Conservation (phyloP, 1,284 basidiomycete genomes). For the Sanghuangporus sanghuang region DNA sequence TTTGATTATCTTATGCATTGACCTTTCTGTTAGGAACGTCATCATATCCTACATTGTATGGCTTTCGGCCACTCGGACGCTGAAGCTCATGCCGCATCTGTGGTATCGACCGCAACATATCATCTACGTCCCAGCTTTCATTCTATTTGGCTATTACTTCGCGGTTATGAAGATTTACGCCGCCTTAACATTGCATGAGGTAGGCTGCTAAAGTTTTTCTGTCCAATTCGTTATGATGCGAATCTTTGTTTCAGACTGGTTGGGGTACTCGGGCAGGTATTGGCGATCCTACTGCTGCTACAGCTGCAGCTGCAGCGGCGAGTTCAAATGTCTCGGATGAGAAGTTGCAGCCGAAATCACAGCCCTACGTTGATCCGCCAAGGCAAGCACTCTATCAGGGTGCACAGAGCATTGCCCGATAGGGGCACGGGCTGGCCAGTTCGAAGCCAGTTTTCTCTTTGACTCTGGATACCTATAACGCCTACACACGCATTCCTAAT, state of each 20-base stretch:
- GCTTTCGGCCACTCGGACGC: conserved; percentile 78
- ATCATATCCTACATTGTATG: conserved; percentile 72
- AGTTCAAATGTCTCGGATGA: conserved; percentile 23
- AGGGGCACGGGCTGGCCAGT: not conserved
- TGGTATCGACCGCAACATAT: conserved; percentile 83
- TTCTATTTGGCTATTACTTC: conserved; percentile 85
- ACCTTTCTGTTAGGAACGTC: conserved; percentile 56
- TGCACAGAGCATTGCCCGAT: not conserved
- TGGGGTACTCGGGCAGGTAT: conserved; percentile 92
- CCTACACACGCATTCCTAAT: not conserved
- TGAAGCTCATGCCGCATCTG: conserved; percentile 84
- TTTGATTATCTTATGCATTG: conserved; percentile 7
- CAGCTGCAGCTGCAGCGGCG: conserved; percentile 48
- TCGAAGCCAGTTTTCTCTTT: not conserved
- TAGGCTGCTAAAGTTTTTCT: conserved; percentile 24
- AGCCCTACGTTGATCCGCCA: not conserved
- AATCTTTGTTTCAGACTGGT: conserved; percentile 49
- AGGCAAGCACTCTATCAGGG: not conserved
- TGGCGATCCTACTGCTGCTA: conserved; percentile 71
- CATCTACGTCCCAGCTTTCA: conserved; percentile 89
- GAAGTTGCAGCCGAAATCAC: conserved; percentile 21
- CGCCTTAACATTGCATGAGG: conserved; percentile 77
- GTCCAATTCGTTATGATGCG: not conserved
- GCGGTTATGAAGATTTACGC: conserved; percentile 87
- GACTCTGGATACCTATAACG: not conserved